Base-by-base conservation (phyloP, 371 early-diverging fungal species). In the Entomophthora muscae region DNA sequence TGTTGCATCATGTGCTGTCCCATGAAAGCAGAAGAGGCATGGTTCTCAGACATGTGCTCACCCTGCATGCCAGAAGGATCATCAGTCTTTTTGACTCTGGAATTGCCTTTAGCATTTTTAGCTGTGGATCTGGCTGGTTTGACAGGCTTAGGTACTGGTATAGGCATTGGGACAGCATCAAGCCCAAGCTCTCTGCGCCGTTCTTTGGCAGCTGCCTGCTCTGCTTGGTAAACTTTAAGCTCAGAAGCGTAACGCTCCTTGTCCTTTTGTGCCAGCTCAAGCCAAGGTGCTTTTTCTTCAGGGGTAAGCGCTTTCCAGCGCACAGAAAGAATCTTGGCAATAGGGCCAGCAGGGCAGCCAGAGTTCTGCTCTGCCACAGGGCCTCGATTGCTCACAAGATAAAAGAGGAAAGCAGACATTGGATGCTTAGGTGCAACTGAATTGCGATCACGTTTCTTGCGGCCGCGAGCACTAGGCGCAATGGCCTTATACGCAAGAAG, bases 371-470 rank as follows among this genome's bases (percentile, higher is more conserved):
- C 70, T 13, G 81, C 80, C 51, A 83, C 73, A 2, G 75, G 66
- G 1, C 83, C 79, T 21, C 88, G 70, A 65, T 80, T 80, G 1
- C 76, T 70, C 2, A 75, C 79, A 27, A 84, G 73, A 62, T 78
- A 87, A 61, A 81, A 85, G 24, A 87, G 66, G 66, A 85, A 87
- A 5, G 80, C 85, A 0, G 85, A 84, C 78, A 85, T 85, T 31
- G 88, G 86, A 64, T 88, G 88, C 61, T 84, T 84, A 27, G 88
- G 88, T n/a, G 82, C 81, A 66, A 77, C 75, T 0, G 82, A 79
- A 53, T 82, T 78, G 64, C 81, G 78, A 30, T 72, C 69, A 24
- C 77, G 74, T 68, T 83, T 85, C 64, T 83, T 82, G 27, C 61
- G 52, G 54, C 66, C 67, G 22, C 65, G 60, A 12, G 57, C 60